A percentile compares a stretch with the other conserved stretches of the same genome.
Conservation (phyloP, 495 filamentous ascomycete species). For the Margaritispora aquatica region DNA sequence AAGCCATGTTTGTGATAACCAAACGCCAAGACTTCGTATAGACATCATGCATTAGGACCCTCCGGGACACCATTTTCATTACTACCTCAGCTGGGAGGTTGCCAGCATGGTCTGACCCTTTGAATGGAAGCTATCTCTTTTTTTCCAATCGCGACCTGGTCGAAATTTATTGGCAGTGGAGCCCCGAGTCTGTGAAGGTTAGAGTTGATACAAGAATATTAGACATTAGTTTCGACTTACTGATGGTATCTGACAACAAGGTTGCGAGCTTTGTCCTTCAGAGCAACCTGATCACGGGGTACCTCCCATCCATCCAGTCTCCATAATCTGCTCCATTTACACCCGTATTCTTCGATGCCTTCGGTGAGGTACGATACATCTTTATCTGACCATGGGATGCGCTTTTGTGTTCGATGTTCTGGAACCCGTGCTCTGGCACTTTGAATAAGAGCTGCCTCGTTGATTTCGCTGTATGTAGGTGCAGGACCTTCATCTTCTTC, state of each 20-base stretch:
- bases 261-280: conserved; percentile 63
- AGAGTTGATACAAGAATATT: neutral
- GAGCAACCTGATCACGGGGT: conserved; percentile 42
- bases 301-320: conserved; percentile 29
- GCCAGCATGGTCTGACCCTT: conserved; percentile 23
- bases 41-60: too few relatives aligned
- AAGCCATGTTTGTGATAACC: too few relatives aligned
- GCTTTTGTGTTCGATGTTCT: conserved; percentile 32
- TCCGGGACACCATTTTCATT: too few relatives aligned
- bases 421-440: conserved; percentile 4
- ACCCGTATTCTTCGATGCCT: conserved; percentile 41
- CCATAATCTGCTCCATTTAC: conserved; percentile 49
- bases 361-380: conserved; percentile 41
- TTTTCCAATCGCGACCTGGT: conserved; percentile 39
- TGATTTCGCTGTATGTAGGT: conserved; percentile 19
- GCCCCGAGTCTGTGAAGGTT: conserved; percentile 21
- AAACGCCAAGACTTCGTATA: too few relatives aligned
- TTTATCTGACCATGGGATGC: conserved; percentile 37
- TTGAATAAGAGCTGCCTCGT: conserved; percentile 17
- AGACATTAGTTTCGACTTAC: conserved; percentile 33
- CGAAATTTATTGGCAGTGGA: conserved; percentile 40
- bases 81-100: too few relatives aligned
- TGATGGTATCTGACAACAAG: conserved; percentile 54
- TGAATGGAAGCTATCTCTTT: conserved; percentile 41
- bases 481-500: conserved; percentile 1